A percentile compares a stretch with the other conserved stretches of the same genome.
phyloP scores from a whole-genome alignment of 1,284 basidiomycete species.

The Pascua guehoae region DNA sequence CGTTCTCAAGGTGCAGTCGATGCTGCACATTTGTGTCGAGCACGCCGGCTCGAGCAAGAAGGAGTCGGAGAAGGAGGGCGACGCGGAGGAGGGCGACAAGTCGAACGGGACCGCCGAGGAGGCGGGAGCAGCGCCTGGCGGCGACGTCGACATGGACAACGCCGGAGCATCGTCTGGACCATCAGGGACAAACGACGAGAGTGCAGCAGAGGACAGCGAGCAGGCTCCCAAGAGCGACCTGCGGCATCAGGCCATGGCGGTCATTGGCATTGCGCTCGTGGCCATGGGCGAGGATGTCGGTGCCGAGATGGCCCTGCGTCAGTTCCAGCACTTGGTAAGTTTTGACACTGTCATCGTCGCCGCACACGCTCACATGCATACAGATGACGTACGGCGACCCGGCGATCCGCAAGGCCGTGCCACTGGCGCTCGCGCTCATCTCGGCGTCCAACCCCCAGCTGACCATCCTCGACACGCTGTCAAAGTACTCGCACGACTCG shows the following conservation, averaged over 20 bases:
- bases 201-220: slow-evolving; percentile 49
- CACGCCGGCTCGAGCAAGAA: slow-evolving; percentile 27
- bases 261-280: slow-evolving; percentile 88
- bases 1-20: slow-evolving; percentile 86
- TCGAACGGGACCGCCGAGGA: slow-evolving; percentile 4
- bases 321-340: slow-evolving; percentile 76
- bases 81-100: slow-evolving; percentile 24
- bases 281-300: slow-evolving; percentile 99
- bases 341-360: no score
- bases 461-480: slow-evolving; percentile 93
- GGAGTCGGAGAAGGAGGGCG: slow-evolving; percentile 28
- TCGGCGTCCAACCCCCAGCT: slow-evolving; percentile 94
- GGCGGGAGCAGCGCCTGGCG: slow-evolving; percentile 10
- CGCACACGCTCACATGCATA: slow-evolving; percentile 52
- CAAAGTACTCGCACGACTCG: slow-evolving; percentile 99
- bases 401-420: slow-evolving; percentile 86
- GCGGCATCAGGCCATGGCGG: slow-evolving; percentile 88
- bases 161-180: neutral
- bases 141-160: slow-evolving; percentile 30
- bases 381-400: slow-evolving; percentile 96
- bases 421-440: slow-evolving; percentile 90
- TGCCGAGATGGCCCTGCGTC: slow-evolving; percentile 90
- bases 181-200: slow-evolving; percentile 10
- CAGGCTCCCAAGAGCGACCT: slow-evolving; percentile 63
- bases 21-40: slow-evolving; percentile 92